phyloP scores from a whole-genome alignment of 176 grass and related monocot species.

The Rhipidocladum racemiflorum region DNA sequence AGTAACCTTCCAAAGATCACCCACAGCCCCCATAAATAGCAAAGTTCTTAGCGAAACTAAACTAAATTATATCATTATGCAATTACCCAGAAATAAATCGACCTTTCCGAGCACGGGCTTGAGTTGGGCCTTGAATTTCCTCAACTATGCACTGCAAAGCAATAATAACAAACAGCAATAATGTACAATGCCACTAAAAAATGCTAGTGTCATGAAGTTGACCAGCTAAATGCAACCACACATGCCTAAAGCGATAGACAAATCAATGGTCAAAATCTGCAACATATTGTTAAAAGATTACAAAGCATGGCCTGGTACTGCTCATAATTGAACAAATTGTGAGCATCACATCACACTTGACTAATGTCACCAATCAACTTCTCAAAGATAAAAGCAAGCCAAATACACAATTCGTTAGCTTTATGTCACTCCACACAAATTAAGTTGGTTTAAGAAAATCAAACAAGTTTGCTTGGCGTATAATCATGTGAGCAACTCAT shows the following conservation, averaged over 20 bases:
- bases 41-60: neutral
- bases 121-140: constrained; percentile 90
- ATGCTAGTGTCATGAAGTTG: neutral
- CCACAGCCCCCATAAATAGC: neutral
- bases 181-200: neutral
- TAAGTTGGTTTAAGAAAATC: no score
- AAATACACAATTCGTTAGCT: no score
- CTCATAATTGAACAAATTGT: constrained; percentile 1
- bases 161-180: constrained; percentile 27
- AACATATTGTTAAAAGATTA: neutral
- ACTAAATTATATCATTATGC: constrained; percentile 11
- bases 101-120: constrained; percentile 80
- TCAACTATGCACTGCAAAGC: constrained; percentile 91
- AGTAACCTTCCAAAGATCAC: constrained; percentile 9
- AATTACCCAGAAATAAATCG: constrained; percentile 99
- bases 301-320: constrained; percentile 3
- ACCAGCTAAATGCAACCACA: neutral
- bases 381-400: neutral
- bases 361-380: constrained; percentile 1
- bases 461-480: no score
- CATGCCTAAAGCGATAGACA: constrained; percentile 2
- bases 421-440: no score
- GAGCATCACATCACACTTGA: neutral
- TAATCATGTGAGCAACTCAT: no score
- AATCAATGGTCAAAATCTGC: neutral